phyloP scores from a whole-genome alignment of 306 rosid species.

The Hippophae rhamnoides region DNA sequence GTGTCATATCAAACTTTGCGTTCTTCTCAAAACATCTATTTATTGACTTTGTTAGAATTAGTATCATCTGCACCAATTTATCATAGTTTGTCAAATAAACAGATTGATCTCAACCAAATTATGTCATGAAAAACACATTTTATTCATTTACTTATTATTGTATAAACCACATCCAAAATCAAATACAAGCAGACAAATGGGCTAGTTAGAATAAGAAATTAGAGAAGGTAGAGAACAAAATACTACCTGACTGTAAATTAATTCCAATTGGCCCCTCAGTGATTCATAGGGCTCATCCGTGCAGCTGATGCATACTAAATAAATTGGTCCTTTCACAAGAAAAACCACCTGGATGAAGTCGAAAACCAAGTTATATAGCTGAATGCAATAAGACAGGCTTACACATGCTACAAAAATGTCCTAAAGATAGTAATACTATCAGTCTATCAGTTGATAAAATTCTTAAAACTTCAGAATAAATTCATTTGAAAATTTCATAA shows the following conservation, averaged over 20 bases:
- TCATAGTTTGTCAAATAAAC: slow-evolving; percentile 1
- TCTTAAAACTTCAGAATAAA: too few species aligned
- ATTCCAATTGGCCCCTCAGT: slow-evolving; percentile 73
- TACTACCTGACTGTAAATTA: slow-evolving; percentile 82
- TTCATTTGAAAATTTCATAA: too few species aligned
- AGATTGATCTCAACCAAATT: neutral
- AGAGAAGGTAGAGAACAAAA: slow-evolving; percentile 13
- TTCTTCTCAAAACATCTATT: slow-evolving; percentile 94
- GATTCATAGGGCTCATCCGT: slow-evolving; percentile 91
- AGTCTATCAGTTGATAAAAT: too few species aligned
- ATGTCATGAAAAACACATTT: slow-evolving; percentile 9
- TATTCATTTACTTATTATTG: slow-evolving; percentile 3
- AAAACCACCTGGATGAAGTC: slow-evolving; percentile 61
- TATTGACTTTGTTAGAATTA: slow-evolving; percentile 84
- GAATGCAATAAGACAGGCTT: slow-evolving; percentile 1
- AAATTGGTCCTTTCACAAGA: slow-evolving; percentile 93
- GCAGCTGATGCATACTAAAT: slow-evolving; percentile 91
- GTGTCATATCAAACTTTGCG: slow-evolving; percentile 91
- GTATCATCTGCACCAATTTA: slow-evolving; percentile 72
- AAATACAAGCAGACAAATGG: slow-evolving; percentile 16
- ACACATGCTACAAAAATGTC: slow-evolving; percentile 1
- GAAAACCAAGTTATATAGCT: slow-evolving; percentile 6
- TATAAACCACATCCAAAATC: neutral
- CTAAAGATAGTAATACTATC: neutral
- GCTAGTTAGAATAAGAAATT: slow-evolving; percentile 4